Conservation (phyloP, 306 rosid species). For the Gastrolobium villosum region DNA sequence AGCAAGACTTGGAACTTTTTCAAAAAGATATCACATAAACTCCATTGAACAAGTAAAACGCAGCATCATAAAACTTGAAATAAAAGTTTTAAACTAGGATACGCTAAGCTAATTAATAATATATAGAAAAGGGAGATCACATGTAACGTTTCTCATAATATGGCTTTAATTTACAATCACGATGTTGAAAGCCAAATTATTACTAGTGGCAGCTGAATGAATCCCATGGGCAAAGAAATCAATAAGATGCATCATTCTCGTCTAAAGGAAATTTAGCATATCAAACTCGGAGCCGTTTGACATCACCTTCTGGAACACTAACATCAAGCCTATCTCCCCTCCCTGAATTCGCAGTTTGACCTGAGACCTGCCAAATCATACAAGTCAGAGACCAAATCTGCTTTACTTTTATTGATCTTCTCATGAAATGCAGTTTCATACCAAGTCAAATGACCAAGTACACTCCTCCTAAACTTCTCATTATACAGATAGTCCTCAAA, state of each 20-base stretch:
- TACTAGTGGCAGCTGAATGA: slow-evolving; percentile 31
- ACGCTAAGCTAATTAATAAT: slow-evolving; percentile 28
- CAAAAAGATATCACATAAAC: too few relatives aligned
- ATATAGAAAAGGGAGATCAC: slow-evolving; percentile 37
- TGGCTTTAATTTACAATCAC: slow-evolving; percentile 46
- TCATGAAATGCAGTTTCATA: slow-evolving; percentile 27
- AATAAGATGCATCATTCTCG: slow-evolving; percentile 31
- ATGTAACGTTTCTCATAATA: slow-evolving; percentile 16
- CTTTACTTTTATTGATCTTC: slow-evolving; percentile 11
- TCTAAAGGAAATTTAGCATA: not conserved
- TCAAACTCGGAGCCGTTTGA: slow-evolving; percentile 68
- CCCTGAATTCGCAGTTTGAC: slow-evolving; percentile 56
- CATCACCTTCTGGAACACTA: slow-evolving; percentile 79
- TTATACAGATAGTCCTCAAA: slow-evolving; percentile 6
- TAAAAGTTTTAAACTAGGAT: not conserved
- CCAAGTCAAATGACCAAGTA: slow-evolving; percentile 22
- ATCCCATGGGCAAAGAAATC: slow-evolving; percentile 30
- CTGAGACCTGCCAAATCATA: slow-evolving; percentile 70
- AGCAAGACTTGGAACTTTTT: not conserved
- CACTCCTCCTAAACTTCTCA: not conserved
- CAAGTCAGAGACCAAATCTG: slow-evolving; percentile 19
- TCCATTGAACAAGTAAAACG: slow-evolving; percentile 5
- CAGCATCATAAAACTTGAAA: slow-evolving; percentile 6
- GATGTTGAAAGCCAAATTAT: slow-evolving; percentile 36
- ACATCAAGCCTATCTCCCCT: slow-evolving; percentile 68